Base-by-base conservation (phyloP, 2,329 filamentous ascomycete species). In the Torrubiella hemipterigena region DNA sequence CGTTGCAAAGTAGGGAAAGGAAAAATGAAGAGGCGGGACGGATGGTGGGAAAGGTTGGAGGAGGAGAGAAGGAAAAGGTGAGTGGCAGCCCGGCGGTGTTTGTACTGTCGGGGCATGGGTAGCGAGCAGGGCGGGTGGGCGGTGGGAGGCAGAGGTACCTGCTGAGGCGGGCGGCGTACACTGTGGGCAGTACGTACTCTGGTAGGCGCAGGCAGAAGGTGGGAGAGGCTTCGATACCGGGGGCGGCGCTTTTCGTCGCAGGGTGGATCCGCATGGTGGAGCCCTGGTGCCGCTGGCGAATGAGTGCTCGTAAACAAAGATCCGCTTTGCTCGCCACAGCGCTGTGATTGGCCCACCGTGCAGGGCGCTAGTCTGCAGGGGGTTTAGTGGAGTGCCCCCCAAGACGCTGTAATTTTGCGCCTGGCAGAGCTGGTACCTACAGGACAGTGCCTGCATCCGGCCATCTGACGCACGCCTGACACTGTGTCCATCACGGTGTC, bases 261-360 rank as follows among this genome's bases (percentile, higher is more conserved):
- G 31, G 31, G 19, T 7, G 12, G 16, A 24, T 29, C 20, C 13
- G 31, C 11, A 16, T 15, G 29, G 33, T 35, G 33, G 33, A 17
- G 17, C 24, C 9, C 9, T 7, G 15, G 21, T 18, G 23, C 25
- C 15, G 21, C 18, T 12, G 25, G 17, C 33, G 33, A 35, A 35
- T 35, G 19, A 28, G 11, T 29, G 21, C 19, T 25, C 19, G 16
- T 14, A 17, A n/a, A 12, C 13, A 7, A 13, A 21, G 7, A 13
- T 11, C 33, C 33, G 13, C 21, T 10, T 4, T 11, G 21, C 30
- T 35, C 25, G 33, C 33, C 33, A 35, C 33, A 24, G 30, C 6
- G 24, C 7, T 6, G 3, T 14, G 14, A 35, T 35, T 35, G 33
- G 33, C 17, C 25, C 15, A 14, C n/a, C 6, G 23, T 13, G 23